Percentiles rank a stretch among this genome's conserved stretches.
phyloP scores from a whole-genome alignment of 2,329 filamentous ascomycete genomes.

The Phaeosphaeriaceae sp. region DNA sequence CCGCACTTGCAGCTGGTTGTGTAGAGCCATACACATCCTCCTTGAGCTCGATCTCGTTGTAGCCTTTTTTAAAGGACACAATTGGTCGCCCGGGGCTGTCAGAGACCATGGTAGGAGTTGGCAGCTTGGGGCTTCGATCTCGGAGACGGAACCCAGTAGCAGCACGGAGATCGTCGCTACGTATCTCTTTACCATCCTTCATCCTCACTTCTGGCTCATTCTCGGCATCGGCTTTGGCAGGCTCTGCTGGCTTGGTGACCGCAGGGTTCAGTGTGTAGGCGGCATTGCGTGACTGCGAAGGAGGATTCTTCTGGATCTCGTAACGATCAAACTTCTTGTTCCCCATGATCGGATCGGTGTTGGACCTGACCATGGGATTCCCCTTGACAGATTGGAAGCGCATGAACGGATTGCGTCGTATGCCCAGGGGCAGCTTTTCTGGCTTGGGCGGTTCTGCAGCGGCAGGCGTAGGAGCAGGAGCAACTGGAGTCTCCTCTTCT shows the following conservation, averaged over 20 bases:
- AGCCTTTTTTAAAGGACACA: constrained; percentile 92
- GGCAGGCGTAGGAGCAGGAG: constrained; percentile 35
- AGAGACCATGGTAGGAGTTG: constrained; percentile 89
- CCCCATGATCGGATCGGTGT: constrained; percentile 56
- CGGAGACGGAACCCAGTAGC: constrained; percentile 89
- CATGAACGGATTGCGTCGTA: constrained; percentile 72
- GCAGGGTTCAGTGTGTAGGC: constrained; percentile 75
- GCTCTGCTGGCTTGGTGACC: constrained; percentile 40
- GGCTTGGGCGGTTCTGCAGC: constrained; percentile 40
- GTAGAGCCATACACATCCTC: constrained; percentile 48
- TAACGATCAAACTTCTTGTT: constrained; percentile 58
- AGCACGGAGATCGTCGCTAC: constrained; percentile 84
- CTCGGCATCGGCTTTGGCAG: constrained; percentile 37
- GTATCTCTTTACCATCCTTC: constrained; percentile 83
- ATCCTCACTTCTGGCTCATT: constrained; percentile 56
- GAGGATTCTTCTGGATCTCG: constrained; percentile 86
- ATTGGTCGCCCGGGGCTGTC: constrained; percentile 90
- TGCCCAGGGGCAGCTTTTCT: constrained; percentile 54
- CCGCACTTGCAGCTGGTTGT: constrained; percentile 26
- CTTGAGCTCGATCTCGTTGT: constrained; percentile 79
- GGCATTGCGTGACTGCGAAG: constrained; percentile 82
- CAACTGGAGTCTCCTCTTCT: constrained; percentile 55
- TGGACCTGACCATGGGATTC: constrained; percentile 52
- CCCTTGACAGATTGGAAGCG: constrained; percentile 65
- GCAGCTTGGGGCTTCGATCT: constrained; percentile 86